phyloP scores from a whole-genome alignment of 495 filamentous ascomycete species.

The Sordaria brevicollis region DNA sequence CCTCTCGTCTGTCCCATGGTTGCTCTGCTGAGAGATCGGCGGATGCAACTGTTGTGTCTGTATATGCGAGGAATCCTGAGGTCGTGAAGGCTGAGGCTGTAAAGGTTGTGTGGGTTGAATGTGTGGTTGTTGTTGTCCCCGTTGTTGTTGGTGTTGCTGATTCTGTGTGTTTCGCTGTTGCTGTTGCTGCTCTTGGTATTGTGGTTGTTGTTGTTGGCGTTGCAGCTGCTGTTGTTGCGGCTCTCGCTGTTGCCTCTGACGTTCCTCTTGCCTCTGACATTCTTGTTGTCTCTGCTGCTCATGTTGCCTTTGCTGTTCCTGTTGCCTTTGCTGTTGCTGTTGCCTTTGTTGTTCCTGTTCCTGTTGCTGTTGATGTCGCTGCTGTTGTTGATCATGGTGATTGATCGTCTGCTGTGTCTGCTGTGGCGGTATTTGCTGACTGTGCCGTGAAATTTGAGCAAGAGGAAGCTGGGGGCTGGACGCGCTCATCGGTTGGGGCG shows the following conservation, averaged over 20 bases:
- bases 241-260: conserved; percentile 11
- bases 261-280: conserved; percentile 8
- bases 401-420: conserved; percentile 5
- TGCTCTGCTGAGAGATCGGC: conserved; percentile 7
- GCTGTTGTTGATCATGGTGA: conserved; percentile 1
- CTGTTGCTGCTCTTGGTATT: conserved; percentile 7
- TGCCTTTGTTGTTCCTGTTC: neutral
- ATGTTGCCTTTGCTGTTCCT: conserved; percentile 21
- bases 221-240: conserved; percentile 11
- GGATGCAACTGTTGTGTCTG: conserved; percentile 1
- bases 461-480: neutral
- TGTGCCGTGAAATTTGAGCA: conserved; percentile 5
- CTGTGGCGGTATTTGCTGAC: conserved; percentile 14
- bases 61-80: conserved; percentile 5
- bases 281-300: conserved; percentile 9
- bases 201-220: conserved; percentile 12
- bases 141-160: conserved; percentile 7
- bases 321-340: conserved; percentile 19
- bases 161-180: conserved; percentile 7
- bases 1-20: conserved; percentile 12
- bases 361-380: conserved; percentile 9
- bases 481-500: neutral
- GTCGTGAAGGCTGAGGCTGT: conserved; percentile 9
- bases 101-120: conserved; percentile 9
- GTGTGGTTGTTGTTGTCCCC: conserved; percentile 14